phyloP scores from a whole-genome alignment of 257 asterid species.

The Verbena officinalis region DNA sequence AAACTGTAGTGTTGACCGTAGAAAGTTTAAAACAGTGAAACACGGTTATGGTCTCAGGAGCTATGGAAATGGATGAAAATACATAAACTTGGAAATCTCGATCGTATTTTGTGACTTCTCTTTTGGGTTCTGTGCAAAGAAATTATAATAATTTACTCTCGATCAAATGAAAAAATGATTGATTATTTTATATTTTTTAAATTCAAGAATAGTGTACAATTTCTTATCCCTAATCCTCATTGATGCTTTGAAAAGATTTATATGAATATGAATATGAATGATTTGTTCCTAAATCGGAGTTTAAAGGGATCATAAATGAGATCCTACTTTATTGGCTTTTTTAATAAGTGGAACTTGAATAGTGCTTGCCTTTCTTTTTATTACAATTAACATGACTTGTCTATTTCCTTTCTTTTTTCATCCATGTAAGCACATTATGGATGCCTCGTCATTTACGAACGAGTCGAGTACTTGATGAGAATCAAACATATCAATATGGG shows the following conservation, averaged over 20 bases:
- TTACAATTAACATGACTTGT: neutral
- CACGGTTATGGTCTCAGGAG: neutral
- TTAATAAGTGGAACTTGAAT: neutral
- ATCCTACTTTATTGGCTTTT: neutral
- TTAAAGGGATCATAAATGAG: neutral
- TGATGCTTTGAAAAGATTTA: neutral
- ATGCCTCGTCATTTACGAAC: neutral
- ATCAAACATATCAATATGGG: neutral
- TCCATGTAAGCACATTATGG: neutral
- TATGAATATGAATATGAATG: neutral
- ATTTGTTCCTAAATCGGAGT: neutral
- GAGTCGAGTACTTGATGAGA: no score
- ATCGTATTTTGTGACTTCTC: neutral
- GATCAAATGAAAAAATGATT: no score
- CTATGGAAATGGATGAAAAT: neutral
- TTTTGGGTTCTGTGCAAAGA: neutral
- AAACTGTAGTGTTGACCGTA: conserved; percentile 17
- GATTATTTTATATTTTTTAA: no score
- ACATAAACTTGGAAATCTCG: neutral
- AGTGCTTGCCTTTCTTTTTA: neutral
- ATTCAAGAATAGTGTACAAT: no score
- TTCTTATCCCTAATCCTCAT: neutral
- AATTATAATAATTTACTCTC: neutral
- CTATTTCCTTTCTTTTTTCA: neutral
- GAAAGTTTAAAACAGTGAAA: neutral